Percentiles rank a stretch among this genome's conserved stretches.
Evolutionary conservation across 2,329 filamentous ascomycete genomes (phyloP).

Genomic region (Ophiocordyceps sinensis): DNA sequence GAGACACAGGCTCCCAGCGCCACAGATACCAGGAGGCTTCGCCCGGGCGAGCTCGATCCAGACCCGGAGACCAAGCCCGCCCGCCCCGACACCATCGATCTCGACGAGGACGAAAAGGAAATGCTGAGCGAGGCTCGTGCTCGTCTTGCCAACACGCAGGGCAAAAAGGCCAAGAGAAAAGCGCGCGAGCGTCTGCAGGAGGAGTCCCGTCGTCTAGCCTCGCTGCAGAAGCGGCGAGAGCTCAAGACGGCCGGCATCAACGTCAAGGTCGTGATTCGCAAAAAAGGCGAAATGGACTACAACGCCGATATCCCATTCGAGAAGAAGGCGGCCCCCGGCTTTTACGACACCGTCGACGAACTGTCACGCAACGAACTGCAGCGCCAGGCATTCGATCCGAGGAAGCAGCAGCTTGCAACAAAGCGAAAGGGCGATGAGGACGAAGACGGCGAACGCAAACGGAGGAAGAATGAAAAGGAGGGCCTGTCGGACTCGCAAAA

Average conservation of each 20-base stretch:
- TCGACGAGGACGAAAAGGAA: slow-evolving; percentile 98
- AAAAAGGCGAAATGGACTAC: slow-evolving; percentile 98
- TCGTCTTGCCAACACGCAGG: slow-evolving; percentile 91
- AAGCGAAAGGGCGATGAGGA: slow-evolving; percentile 95
- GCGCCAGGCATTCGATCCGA: slow-evolving; percentile 74
- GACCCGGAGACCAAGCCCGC: slow-evolving; percentile 95
- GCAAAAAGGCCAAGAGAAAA: slow-evolving; percentile 98
- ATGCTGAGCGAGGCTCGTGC: slow-evolving; percentile 97
- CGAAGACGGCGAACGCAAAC: slow-evolving; percentile 65
- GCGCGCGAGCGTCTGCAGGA: slow-evolving; percentile 90
- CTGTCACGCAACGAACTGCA: slow-evolving; percentile 67
- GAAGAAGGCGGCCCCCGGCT: slow-evolving; percentile 74
- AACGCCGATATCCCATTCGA: slow-evolving; percentile 98
- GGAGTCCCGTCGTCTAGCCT: slow-evolving; percentile 77
- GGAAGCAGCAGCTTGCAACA: slow-evolving; percentile 77
- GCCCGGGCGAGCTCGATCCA: slow-evolving; percentile 90
- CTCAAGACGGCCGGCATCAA: slow-evolving; percentile 97
- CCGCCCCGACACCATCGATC: slow-evolving; percentile 88
- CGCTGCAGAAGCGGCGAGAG: slow-evolving; percentile 88
- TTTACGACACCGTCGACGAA: slow-evolving; percentile 87
- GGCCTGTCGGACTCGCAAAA: slow-evolving; percentile 65
- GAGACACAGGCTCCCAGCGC: slow-evolving; percentile 80
- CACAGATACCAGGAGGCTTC: slow-evolving; percentile 77
- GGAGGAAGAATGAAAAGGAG: slow-evolving; percentile 78
- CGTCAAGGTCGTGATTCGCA: slow-evolving; percentile 82